A percentile compares a stretch with the other conserved stretches of the same genome.
These are phyloP conservation scores for Bassia scoparia DNA, from an alignment of 148 eudicot genomes.

Conservation along the genomic window DNA sequence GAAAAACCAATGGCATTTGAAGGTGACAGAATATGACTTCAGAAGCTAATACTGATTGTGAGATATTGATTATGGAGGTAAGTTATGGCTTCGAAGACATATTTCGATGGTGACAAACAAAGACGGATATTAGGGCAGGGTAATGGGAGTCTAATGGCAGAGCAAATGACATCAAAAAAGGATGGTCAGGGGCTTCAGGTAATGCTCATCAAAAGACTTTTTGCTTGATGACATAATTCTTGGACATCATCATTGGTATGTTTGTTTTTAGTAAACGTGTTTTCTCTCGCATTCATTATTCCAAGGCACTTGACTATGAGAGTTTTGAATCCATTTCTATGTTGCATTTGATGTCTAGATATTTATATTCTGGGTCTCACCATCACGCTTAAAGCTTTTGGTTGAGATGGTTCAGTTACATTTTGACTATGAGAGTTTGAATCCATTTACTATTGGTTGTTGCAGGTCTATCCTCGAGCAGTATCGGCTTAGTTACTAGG, in stretches of 20 bases:
- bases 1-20: conserved; percentile 21
- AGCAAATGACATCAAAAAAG: conserved; percentile 38
- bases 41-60: conserved; percentile 40
- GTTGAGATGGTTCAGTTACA: too few relatives aligned
- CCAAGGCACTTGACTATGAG: not conserved
- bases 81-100: conserved; percentile 58
- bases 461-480: conserved; percentile 44
- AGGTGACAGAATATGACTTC: conserved; percentile 22
- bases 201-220: not conserved
- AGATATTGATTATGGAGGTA: conserved; percentile 54
- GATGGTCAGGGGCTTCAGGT: conserved; percentile 70
- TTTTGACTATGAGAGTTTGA: too few relatives aligned
- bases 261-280: too few relatives aligned
- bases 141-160: conserved; percentile 36
- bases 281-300: too few relatives aligned
- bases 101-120: conserved; percentile 37
- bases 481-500: conserved; percentile 39
- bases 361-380: too few relatives aligned
- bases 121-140: conserved; percentile 54
- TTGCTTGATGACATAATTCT: too few relatives aligned
- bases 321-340: not conserved
- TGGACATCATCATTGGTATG: too few relatives aligned
- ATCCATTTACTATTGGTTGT: too few relatives aligned
- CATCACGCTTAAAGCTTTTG: too few relatives aligned
- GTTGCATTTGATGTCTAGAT: conserved; percentile 32